Evolutionary conservation across 345 rosid genomes (phyloP).

Genomic region (Chamaenerion angustifolium): DNA sequence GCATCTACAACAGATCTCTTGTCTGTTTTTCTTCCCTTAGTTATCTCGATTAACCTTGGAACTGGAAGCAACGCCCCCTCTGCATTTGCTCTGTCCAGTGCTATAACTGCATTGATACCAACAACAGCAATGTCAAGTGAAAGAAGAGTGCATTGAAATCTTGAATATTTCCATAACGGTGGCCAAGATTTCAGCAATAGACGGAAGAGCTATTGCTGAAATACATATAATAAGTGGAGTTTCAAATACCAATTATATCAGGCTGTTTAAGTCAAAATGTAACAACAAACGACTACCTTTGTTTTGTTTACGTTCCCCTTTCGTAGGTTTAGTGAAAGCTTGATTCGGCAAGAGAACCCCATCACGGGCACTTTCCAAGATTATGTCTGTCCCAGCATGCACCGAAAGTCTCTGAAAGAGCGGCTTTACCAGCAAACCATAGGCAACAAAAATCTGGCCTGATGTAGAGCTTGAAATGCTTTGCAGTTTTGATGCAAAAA

Average conservation of each 20-base stretch:
- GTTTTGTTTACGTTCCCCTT: constrained; percentile 27
- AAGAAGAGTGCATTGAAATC: background rate
- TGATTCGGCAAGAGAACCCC: constrained; percentile 68
- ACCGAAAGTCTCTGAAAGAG: constrained; percentile 60
- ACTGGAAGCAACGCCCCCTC: constrained; percentile 76
- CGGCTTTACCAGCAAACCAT: constrained; percentile 74
- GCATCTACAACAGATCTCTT: constrained; percentile 12
- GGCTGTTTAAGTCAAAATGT: background rate
- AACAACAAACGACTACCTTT: constrained; percentile 32
- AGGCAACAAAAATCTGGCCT: constrained; percentile 50
- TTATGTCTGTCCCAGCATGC: constrained; percentile 47
- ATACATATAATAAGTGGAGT: no score
- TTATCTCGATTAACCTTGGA: constrained; percentile 37
- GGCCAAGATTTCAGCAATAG: no score
- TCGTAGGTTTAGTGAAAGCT: constrained; percentile 37
- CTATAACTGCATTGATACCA: constrained; percentile 42
- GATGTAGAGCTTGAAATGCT: constrained; percentile 40
- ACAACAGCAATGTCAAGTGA: background rate
- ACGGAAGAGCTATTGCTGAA: no score
- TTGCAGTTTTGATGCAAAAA: constrained; percentile 79
- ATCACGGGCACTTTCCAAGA: constrained; percentile 46
- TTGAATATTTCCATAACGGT: no score
- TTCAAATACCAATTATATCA: background rate
- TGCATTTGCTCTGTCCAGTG: constrained; percentile 79
- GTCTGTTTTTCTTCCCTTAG: constrained; percentile 21